These are phyloP conservation scores for Globisporangium barbulae DNA, from an alignment of 352 stramenopile species.

Conservation along the genomic window DNA sequence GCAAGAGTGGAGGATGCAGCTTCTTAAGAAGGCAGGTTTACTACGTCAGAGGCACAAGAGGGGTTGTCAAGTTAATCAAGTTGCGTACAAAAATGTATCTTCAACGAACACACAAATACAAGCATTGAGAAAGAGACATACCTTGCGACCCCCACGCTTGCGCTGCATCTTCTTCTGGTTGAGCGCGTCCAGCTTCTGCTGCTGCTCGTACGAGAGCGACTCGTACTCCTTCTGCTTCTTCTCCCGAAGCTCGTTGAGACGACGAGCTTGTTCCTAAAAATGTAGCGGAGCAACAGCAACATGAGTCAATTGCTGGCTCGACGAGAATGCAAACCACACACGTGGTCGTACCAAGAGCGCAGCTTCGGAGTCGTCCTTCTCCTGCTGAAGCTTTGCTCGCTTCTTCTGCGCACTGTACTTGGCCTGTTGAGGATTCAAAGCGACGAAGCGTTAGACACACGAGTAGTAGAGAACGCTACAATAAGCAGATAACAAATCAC, in stretches of 20 bases:
- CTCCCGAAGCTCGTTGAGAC: conserved; percentile 52
- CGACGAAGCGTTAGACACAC: background rate
- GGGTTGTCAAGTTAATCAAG: background rate
- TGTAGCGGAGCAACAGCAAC: background rate
- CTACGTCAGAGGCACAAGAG: background rate
- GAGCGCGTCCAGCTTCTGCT: conserved; percentile 71
- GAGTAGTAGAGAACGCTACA: background rate
- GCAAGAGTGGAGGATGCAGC: background rate
- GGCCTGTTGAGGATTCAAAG: conserved; percentile 28
- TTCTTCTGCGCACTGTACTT: conserved; percentile 78
- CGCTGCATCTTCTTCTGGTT: conserved; percentile 68
- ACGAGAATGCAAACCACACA: background rate
- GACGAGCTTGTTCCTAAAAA: conserved; percentile 42
- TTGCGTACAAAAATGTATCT: background rate
- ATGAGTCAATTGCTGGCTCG: background rate
- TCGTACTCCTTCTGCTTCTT: conserved; percentile 83
- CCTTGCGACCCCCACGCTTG: conserved; percentile 71
- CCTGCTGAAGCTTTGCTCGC: conserved; percentile 60
- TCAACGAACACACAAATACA: background rate
- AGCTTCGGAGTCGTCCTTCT: conserved; percentile 29
- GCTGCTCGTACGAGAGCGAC: conserved; percentile 74
- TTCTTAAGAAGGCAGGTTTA: background rate
- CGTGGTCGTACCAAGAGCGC: conserved; percentile 27
- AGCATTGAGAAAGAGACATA: conserved; percentile 8
- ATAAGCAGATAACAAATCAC: conserved; percentile 5